Percentiles rank a stretch among this genome's conserved stretches.
Evolutionary conservation across 1,139 yeast genomes (phyloP).

Genomic region (Saccharomycopsis phalli): DNA sequence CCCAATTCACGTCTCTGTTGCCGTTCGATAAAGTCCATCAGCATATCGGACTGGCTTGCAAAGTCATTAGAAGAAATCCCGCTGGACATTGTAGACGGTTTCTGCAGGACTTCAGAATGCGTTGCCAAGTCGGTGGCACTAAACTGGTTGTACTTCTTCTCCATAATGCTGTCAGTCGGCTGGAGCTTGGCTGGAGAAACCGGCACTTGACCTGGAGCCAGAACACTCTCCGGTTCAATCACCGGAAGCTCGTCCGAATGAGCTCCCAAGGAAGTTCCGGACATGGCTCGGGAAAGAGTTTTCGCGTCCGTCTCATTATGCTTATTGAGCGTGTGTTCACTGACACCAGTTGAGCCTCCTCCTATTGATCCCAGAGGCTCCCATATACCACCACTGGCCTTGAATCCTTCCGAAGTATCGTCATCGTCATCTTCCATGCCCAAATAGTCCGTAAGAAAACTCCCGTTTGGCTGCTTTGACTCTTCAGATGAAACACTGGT

Average conservation of each 20-base stretch:
- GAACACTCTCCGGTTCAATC: background rate
- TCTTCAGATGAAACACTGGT: constrained; percentile 4
- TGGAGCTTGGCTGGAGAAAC: background rate
- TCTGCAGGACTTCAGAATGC: background rate
- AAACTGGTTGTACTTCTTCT: background rate
- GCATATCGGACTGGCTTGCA: background rate
- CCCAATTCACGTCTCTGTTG: background rate
- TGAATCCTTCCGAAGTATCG: constrained; percentile 5
- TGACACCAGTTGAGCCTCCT: background rate
- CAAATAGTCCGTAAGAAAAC: constrained; percentile 11
- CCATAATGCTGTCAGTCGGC: background rate
- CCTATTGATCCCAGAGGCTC: background rate
- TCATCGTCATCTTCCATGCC: constrained; percentile 1
- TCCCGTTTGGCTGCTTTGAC: background rate
- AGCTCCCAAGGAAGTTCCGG: too few species aligned
- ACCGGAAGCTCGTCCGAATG: background rate
- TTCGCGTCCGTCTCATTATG: background rate
- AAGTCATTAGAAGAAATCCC: background rate
- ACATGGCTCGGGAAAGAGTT: too few species aligned
- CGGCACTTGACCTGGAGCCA: background rate
- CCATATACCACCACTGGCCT: constrained; percentile 13
- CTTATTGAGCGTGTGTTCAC: background rate
- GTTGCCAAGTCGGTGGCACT: background rate
- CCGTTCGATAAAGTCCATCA: background rate
- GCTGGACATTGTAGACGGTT: too few species aligned